Conservation (phyloP, 2,329 filamentous ascomycete genomes). For the Leptographium lundbergii region DNA sequence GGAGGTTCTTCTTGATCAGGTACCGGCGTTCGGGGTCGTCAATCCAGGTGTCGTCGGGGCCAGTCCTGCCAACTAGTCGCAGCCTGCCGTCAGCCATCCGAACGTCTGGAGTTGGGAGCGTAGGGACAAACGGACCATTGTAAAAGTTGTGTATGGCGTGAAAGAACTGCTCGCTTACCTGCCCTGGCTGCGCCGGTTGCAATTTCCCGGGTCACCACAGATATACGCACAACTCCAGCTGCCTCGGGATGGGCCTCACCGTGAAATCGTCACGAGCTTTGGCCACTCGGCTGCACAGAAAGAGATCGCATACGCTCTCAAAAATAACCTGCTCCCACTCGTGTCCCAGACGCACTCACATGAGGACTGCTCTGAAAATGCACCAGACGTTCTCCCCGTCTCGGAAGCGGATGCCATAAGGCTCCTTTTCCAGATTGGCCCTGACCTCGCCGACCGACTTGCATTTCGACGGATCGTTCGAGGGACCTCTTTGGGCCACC, state of each 20-base stretch:
- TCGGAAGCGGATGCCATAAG: neutral
- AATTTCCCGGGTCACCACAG: neutral
- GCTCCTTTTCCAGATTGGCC: neutral
- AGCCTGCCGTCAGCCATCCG: neutral
- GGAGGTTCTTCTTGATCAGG: neutral
- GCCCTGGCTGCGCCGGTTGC: neutral
- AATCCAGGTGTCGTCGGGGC: too few species aligned
- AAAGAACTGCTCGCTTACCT: too few species aligned
- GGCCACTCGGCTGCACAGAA: neutral
- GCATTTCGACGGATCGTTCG: neutral
- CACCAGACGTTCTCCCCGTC: neutral
- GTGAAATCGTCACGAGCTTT: too few species aligned
- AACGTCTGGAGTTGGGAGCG: too few species aligned
- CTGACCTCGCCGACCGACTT: neutral
- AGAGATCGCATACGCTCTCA: neutral
- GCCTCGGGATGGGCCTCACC: neutral
- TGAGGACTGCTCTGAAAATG: neutral
- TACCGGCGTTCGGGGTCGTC: neutral
- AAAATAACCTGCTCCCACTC: neutral
- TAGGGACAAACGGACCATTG: too few species aligned
- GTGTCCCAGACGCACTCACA: neutral
- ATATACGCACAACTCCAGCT: neutral
- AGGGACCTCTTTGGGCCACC: neutral
- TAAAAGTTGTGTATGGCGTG: too few species aligned
- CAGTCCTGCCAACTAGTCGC: too few species aligned